Conservation (phyloP, 1,284 basidiomycete species). For the Somion occarium region DNA sequence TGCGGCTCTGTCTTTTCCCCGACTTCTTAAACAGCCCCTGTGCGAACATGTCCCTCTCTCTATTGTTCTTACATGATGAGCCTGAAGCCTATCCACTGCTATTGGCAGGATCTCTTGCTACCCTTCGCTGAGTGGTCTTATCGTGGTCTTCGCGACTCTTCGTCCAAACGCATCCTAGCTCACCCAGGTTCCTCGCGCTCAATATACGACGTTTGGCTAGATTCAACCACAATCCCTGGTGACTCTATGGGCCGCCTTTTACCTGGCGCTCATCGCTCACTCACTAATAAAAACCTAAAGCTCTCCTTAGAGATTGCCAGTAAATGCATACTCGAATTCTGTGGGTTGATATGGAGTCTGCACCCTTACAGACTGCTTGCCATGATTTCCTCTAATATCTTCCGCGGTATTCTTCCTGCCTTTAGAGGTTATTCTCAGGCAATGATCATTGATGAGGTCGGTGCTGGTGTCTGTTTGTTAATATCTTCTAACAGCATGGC, state of each 20-base stretch:
- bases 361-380: conserved; percentile 63
- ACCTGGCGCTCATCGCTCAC: conserved; percentile 61
- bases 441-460: conserved; percentile 74
- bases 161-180: conserved; percentile 13
- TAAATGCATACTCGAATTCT: conserved; percentile 51
- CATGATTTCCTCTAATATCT: conserved; percentile 62
- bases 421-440: conserved; percentile 81
- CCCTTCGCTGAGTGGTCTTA: conserved; percentile 1
- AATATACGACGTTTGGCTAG: conserved; percentile 57
- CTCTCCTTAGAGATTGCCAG: conserved; percentile 53
- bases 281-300: conserved; percentile 48
- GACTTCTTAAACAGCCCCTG: conserved; percentile 12
- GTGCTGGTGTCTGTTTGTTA: conserved; percentile 16
- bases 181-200: conserved; percentile 21
- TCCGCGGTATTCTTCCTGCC: conserved; percentile 71
- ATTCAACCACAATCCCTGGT: conserved; percentile 48
- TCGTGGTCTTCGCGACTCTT: conserved; percentile 11
- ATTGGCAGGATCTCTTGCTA: conserved; percentile 10
- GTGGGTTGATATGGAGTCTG: conserved; percentile 53
- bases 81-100: conserved; percentile 9
- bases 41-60: conserved; percentile 12
- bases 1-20: conserved; percentile 11
- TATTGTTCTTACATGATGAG: conserved; percentile 26
- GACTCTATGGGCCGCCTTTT: conserved; percentile 37
- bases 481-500: conserved; percentile 3